Conservation (phyloP, 306 rosid species). For the Gastrolobium bilobum region DNA sequence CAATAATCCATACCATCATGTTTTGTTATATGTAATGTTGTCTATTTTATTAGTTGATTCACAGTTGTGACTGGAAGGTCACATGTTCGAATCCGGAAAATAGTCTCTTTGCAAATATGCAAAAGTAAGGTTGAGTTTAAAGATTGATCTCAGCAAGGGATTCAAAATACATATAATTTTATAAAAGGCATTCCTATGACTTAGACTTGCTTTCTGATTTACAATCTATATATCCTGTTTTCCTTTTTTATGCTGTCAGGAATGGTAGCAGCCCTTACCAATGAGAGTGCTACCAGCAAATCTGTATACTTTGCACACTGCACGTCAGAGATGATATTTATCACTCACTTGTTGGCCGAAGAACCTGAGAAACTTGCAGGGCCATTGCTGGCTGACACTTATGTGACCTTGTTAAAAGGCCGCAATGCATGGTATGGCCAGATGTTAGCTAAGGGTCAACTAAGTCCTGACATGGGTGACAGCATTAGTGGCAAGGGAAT, state of each 20-base stretch:
- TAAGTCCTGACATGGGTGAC: conserved; percentile 91
- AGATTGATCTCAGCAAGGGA: background rate
- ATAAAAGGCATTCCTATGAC: background rate
- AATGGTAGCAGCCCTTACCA: conserved; percentile 96
- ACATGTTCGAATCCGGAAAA: no score
- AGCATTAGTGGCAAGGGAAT: conserved; percentile 94
- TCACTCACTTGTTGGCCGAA: conserved; percentile 61
- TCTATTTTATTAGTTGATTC: conserved; percentile 35
- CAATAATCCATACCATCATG: background rate
- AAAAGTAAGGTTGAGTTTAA: no score
- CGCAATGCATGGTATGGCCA: conserved; percentile 67
- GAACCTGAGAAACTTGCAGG: conserved; percentile 98
- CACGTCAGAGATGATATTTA: conserved; percentile 94
- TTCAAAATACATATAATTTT: background rate
- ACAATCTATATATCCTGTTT: background rate
- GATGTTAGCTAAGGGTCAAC: conserved; percentile 92
- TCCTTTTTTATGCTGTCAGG: conserved; percentile 55
- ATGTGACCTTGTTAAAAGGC: conserved; percentile 89
- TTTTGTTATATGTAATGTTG: conserved; percentile 9
- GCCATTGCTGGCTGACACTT: conserved; percentile 90
- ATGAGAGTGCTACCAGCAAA: conserved; percentile 97
- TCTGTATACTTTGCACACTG: conserved; percentile 95
- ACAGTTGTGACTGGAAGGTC: background rate
- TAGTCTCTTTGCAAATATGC: no score
- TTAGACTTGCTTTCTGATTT: conserved; percentile 33